Evolutionary conservation across 75 land plant species (phyloP).

Genomic region (Sequoia sempervirens): DNA sequence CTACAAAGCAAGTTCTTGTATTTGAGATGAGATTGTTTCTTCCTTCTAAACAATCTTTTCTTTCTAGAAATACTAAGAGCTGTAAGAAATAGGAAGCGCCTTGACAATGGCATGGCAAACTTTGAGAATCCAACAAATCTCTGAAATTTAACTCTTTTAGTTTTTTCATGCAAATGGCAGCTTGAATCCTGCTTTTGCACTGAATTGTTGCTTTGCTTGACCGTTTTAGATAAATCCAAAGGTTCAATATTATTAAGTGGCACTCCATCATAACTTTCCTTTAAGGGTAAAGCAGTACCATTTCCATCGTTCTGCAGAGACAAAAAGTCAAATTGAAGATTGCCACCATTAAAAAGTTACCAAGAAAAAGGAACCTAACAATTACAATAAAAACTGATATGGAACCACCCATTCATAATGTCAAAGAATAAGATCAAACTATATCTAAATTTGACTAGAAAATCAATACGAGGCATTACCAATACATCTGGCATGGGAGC

Average conservation of each 20-base stretch:
- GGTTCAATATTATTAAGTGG: neutral
- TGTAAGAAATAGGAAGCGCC: neutral
- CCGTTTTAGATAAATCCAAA: neutral
- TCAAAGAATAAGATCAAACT: neutral
- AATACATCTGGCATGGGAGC: neutral
- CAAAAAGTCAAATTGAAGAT: neutral
- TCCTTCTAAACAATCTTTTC: neutral
- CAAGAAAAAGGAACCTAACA: neutral
- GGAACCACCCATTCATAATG: neutral
- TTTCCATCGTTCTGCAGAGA: conserved; percentile 1
- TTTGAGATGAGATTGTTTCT: neutral
- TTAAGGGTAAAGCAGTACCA: neutral
- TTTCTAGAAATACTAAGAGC: neutral
- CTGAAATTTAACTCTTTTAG: neutral
- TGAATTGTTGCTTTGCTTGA: neutral
- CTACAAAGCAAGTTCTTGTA: neutral
- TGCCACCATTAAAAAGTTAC: neutral
- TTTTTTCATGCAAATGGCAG: neutral
- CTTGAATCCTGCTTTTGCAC: conserved; percentile 5
- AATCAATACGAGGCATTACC: neutral
- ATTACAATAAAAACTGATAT: neutral
- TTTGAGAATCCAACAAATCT: neutral
- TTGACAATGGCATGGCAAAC: neutral
- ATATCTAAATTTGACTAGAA: neutral
- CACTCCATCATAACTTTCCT: neutral